Evolutionary conservation across 495 filamentous ascomycete species (phyloP).

Genomic region (Aspergillus biplanus): DNA sequence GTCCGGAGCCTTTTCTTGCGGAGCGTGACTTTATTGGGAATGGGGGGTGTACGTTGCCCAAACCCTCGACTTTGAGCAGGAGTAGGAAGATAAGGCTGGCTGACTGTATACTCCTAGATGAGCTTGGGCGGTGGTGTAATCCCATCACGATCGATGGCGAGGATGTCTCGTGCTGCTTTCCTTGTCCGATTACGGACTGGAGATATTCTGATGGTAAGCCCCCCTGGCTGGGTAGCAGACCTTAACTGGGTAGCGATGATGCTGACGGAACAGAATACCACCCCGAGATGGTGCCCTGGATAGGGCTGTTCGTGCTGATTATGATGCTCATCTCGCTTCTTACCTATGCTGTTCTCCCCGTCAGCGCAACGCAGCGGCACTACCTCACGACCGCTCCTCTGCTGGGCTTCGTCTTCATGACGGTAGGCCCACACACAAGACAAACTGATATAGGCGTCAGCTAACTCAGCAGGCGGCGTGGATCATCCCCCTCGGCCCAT

Average conservation of each 20-base stretch:
- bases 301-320: conserved; percentile 68
- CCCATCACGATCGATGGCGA: conserved; percentile 1
- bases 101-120: not conserved
- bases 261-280: conserved; percentile 4
- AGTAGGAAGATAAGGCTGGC: not conserved
- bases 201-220: conserved; percentile 5
- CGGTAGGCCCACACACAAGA: conserved; percentile 42
- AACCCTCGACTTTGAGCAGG: too few relatives aligned
- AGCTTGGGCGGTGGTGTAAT: conserved; percentile 12
- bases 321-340: conserved; percentile 68
- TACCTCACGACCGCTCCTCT: conserved; percentile 62
- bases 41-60: too few relatives aligned
- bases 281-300: conserved; percentile 66
- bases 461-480: too few relatives aligned
- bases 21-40: not conserved
- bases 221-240: not conserved
- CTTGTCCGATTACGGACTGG: conserved; percentile 20
- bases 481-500: conserved; percentile 72
- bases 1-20: not conserved
- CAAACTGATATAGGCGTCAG: too few relatives aligned
- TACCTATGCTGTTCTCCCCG: conserved; percentile 73
- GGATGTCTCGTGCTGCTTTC: conserved; percentile 19
- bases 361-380: conserved; percentile 76
- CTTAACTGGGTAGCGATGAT: not conserved
- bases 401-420: conserved; percentile 33